Percentiles rank a stretch among this genome's conserved stretches.
These are phyloP conservation scores for Monosporascus ibericus DNA, from an alignment of 2,329 filamentous ascomycete species.

Conservation along the genomic window DNA sequence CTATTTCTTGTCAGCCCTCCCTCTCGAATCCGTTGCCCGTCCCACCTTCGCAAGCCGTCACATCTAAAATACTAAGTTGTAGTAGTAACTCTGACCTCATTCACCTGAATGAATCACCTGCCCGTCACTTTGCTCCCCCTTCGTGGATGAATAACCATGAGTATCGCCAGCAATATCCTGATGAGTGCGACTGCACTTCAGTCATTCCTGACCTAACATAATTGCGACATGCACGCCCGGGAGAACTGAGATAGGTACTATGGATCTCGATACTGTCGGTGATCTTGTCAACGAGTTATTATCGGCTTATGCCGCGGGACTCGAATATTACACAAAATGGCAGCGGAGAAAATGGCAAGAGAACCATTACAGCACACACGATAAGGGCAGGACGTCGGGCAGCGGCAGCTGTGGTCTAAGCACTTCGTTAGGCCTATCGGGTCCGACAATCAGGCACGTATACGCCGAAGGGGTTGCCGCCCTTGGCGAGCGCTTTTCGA, in stretches of 20 bases:
- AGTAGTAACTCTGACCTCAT: no score
- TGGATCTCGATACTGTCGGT: conserved; percentile 24
- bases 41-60: no score
- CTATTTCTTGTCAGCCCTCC: no score
- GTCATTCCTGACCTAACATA: not conserved
- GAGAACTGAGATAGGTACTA: conserved; percentile 11
- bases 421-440: conserved; percentile 28
- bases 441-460: conserved; percentile 23
- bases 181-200: not conserved
- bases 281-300: conserved; percentile 24
- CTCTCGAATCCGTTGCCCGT: no score
- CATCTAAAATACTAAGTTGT: no score
- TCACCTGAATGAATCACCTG: no score
- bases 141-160: no score
- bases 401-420: conserved; percentile 26
- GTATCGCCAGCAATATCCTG: no score
- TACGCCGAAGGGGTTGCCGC: conserved; percentile 28
- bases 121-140: no score
- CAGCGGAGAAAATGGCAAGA: conserved; percentile 23
- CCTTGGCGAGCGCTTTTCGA: conserved; percentile 28
- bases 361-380: conserved; percentile 27
- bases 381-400: conserved; percentile 1
- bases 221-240: conserved; percentile 11
- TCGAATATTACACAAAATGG: conserved; percentile 30
- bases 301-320: conserved; percentile 23